Percentiles rank a stretch among this genome's conserved stretches.
These are phyloP conservation scores for Neltuma alba DNA, from an alignment of 306 rosid species.

Conservation along the genomic window DNA sequence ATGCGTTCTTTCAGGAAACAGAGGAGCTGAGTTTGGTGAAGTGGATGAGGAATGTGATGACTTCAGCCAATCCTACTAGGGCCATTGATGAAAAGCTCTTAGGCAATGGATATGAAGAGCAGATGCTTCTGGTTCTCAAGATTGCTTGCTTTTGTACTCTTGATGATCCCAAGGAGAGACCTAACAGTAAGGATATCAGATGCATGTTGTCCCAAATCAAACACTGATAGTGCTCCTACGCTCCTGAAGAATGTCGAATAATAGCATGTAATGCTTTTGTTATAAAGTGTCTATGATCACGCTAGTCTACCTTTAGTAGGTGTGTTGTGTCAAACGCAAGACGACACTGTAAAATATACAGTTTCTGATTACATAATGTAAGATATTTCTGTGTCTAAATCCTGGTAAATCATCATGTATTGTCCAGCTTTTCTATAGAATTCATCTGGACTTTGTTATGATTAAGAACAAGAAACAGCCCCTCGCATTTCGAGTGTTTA, in stretches of 20 bases:
- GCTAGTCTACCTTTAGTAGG: neutral
- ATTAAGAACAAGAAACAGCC: neutral
- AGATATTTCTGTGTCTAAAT: slow-evolving; percentile 3
- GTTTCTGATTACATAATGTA: neutral
- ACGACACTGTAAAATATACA: neutral
- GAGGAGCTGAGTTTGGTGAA: slow-evolving; percentile 80
- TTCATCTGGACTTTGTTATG: neutral
- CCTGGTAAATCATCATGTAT: neutral
- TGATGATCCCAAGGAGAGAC: slow-evolving; percentile 87
- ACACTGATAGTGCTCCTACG: slow-evolving; percentile 37
- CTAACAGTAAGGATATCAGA: slow-evolving; percentile 85
- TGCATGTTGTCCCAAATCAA: slow-evolving; percentile 80
- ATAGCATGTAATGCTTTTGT: neutral
- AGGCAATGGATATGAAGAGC: slow-evolving; percentile 79
- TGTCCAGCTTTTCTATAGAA: neutral
- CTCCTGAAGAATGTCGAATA: slow-evolving; percentile 10
- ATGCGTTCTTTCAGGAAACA: slow-evolving; percentile 64
- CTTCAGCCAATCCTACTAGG: slow-evolving; percentile 62
- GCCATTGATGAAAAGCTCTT: slow-evolving; percentile 63
- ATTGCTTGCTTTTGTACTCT: slow-evolving; percentile 88
- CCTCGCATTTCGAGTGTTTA: no score
- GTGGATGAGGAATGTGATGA: slow-evolving; percentile 75
- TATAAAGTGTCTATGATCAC: neutral
- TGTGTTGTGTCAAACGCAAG: slow-evolving; percentile 13
- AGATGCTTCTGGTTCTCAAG: slow-evolving; percentile 88